Conservation (phyloP, 306 rosid species). For the Lagenaria siceraria region DNA sequence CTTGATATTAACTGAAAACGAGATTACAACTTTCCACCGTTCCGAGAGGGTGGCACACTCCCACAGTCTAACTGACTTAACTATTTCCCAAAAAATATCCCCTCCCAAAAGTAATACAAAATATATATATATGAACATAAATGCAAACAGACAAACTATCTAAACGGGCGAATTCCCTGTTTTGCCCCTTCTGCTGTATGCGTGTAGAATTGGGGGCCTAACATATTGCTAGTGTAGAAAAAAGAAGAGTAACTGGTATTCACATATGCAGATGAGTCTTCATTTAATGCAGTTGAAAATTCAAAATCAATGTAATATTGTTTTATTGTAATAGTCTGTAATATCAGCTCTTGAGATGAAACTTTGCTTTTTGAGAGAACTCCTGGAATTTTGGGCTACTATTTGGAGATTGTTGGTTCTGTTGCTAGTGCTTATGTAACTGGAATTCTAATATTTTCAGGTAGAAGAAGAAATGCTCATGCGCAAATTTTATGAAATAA, state of each 20-base stretch:
- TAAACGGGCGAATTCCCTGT: too few species aligned
- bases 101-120: too few species aligned
- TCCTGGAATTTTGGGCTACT: background rate
- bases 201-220: too few species aligned
- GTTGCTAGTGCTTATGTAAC: background rate
- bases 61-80: too few species aligned
- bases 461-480: slow-evolving; percentile 53
- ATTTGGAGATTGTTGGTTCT: background rate
- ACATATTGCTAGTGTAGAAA: background rate
- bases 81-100: too few species aligned
- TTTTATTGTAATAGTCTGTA: background rate
- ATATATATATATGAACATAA: too few species aligned
- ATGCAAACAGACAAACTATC: too few species aligned
- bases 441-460: slow-evolving; percentile 13
- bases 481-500: slow-evolving; percentile 37
- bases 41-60: too few species aligned
- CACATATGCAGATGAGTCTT: background rate
- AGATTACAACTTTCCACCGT: too few species aligned
- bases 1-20: too few species aligned
- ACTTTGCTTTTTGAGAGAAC: background rate
- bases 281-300: background rate
- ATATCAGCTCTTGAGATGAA: background rate
- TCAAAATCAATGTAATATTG: background rate
- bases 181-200: too few species aligned
- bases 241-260: background rate